phyloP scores from a whole-genome alignment of 306 rosid genomes.

The Cicer pinnatifidum region DNA sequence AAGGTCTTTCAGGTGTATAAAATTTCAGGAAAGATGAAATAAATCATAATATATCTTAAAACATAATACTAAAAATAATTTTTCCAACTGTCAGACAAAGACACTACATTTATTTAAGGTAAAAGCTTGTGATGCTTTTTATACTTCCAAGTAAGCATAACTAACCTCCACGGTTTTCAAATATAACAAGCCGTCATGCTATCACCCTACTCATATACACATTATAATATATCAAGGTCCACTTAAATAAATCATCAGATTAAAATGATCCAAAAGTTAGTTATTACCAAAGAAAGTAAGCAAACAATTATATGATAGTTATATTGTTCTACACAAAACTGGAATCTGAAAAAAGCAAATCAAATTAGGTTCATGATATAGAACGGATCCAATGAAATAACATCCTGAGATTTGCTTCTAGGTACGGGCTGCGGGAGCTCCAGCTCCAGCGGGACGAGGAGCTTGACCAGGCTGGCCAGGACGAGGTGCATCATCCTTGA shows the following conservation, averaged over 20 bases:
- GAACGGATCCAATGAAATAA: conserved; percentile 6
- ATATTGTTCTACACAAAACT: conserved; percentile 23
- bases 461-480: conserved; percentile 78
- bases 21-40: not conserved
- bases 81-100: not conserved
- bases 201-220: not conserved
- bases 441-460: conserved; percentile 54
- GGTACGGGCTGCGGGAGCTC: conserved; percentile 57
- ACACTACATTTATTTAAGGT: not conserved
- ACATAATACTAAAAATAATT: not conserved
- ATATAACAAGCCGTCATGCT: not conserved
- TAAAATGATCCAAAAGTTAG: not conserved
- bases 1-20: not conserved
- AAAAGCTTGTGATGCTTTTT: not conserved
- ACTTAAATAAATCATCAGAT: conserved; percentile 33
- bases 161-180: not conserved
- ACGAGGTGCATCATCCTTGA: conserved; percentile 70
- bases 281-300: not conserved
- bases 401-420: conserved; percentile 30
- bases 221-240: conserved; percentile 4
- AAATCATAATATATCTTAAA: not conserved
- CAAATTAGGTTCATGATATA: conserved; percentile 14
- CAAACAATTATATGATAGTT: not conserved
- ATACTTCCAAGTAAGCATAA: too few species aligned
- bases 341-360: conserved; percentile 21